Conservation (phyloP, 192 early-diverging fungal species). For the Podila epicladia region DNA sequence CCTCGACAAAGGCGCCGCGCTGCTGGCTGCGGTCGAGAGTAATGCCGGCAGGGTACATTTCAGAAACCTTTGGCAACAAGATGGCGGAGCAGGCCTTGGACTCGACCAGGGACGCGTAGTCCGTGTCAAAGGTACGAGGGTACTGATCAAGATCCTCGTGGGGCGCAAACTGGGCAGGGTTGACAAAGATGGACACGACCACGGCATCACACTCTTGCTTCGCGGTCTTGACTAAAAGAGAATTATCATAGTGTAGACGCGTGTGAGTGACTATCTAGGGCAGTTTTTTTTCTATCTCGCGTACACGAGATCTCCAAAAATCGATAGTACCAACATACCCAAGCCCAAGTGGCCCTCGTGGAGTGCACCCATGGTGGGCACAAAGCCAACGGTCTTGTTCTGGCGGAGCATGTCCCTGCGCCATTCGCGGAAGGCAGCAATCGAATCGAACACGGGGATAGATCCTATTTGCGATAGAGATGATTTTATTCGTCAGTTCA, state of each 20-base stretch:
- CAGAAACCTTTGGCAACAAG: slow-evolving; percentile 74
- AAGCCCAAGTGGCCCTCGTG: slow-evolving; percentile 90
- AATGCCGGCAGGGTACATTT: slow-evolving; percentile 97
- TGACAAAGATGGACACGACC: slow-evolving; percentile 94
- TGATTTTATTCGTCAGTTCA: background rate
- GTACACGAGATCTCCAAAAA: background rate
- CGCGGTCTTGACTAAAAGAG: slow-evolving; percentile 59
- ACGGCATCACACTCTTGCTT: slow-evolving; percentile 71
- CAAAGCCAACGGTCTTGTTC: slow-evolving; percentile 83
- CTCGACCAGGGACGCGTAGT: slow-evolving; percentile 73
- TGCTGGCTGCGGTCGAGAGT: slow-evolving; percentile 81
- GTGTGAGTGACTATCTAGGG: background rate
- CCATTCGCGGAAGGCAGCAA: slow-evolving; percentile 82
- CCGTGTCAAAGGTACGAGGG: slow-evolving; percentile 84
- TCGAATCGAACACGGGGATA: slow-evolving; percentile 71
- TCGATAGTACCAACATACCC: slow-evolving; percentile 46
- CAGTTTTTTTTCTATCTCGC: background rate
- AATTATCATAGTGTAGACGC: background rate
- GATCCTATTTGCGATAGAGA: slow-evolving; percentile 5
- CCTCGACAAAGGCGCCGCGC: slow-evolving; percentile 91
- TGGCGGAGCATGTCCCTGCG: slow-evolving; percentile 57
- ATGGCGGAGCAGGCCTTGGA: slow-evolving; percentile 63
- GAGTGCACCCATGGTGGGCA: slow-evolving; percentile 99
- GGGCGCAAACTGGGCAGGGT: slow-evolving; percentile 98
- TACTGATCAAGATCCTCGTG: slow-evolving; percentile 93